Conservation (phyloP, 1,139 yeast species). For the Suhomyces chickasaworum region DNA sequence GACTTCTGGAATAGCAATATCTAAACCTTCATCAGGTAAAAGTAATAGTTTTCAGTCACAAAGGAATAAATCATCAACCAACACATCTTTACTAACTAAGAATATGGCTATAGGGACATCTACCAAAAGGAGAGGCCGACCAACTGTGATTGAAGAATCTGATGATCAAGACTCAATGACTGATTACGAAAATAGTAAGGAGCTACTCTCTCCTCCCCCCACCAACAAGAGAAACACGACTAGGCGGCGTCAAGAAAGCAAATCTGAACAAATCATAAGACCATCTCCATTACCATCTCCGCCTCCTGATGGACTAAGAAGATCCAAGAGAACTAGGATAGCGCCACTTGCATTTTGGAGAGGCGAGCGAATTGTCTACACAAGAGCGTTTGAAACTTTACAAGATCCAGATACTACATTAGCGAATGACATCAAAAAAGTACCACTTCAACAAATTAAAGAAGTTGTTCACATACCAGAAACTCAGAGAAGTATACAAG, state of each 20-base stretch:
- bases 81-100: conserved; percentile 36
- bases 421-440: conserved; percentile 34
- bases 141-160: conserved; percentile 14
- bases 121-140: conserved; percentile 17
- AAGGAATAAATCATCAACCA: background rate
- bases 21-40: background rate
- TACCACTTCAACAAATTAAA: conserved; percentile 60
- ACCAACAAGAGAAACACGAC: conserved; percentile 16
- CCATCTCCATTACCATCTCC: conserved; percentile 46
- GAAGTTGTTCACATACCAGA: conserved; percentile 58
- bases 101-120: conserved; percentile 44
- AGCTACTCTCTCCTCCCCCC: conserved; percentile 25
- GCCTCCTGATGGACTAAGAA: conserved; percentile 47
- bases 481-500: conserved; percentile 6
- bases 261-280: conserved; percentile 1
- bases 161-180: conserved; percentile 26
- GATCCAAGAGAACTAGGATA: conserved; percentile 65
- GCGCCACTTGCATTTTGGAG: conserved; percentile 86
- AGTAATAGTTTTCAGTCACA: background rate
- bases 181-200: conserved; percentile 16
- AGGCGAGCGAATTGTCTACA: conserved; percentile 73
- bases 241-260: conserved; percentile 7
- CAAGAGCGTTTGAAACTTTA: conserved; percentile 46
- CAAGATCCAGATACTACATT: conserved; percentile 41
- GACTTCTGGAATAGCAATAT: background rate